These are phyloP conservation scores for Saururus chinensis DNA, from an alignment of 164 flowering plant genomes.

Conservation along the genomic window DNA sequence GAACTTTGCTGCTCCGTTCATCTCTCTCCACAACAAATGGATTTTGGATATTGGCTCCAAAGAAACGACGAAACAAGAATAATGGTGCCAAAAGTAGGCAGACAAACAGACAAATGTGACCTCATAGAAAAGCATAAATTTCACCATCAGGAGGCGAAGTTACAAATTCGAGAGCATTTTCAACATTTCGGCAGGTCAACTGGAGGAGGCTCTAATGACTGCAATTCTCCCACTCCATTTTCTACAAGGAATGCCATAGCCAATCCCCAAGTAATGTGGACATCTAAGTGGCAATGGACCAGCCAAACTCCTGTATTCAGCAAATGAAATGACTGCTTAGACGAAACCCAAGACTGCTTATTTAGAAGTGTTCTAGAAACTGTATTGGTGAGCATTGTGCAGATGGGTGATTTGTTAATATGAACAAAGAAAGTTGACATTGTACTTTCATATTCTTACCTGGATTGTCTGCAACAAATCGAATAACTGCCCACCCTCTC, in stretches of 20 bases:
- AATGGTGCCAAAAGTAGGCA: no score
- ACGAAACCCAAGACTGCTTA: not conserved
- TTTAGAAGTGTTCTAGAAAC: not conserved
- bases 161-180: not conserved
- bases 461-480: slow-evolving; percentile 81
- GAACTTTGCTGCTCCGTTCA: no score
- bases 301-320: slow-evolving; percentile 56
- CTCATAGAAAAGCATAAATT: not conserved
- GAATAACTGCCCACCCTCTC: slow-evolving; percentile 78
- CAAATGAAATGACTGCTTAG: slow-evolving; percentile 3
- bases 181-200: slow-evolving; percentile 28
- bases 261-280: slow-evolving; percentile 71
- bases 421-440: not conserved
- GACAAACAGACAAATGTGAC: no score
- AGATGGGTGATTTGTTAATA: no score
- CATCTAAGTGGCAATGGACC: slow-evolving; percentile 83
- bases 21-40: no score
- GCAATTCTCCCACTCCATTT: slow-evolving; percentile 43
- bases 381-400: no score
- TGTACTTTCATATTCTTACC: slow-evolving; percentile 23
- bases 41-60: no score
- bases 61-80: no score
- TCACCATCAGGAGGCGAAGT: not conserved
- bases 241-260: slow-evolving; percentile 74
- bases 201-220: slow-evolving; percentile 56